These are phyloP conservation scores for Cyberlindnera misumaiensis DNA, from an alignment of 805 yeast genomes.

Conservation along the genomic window DNA sequence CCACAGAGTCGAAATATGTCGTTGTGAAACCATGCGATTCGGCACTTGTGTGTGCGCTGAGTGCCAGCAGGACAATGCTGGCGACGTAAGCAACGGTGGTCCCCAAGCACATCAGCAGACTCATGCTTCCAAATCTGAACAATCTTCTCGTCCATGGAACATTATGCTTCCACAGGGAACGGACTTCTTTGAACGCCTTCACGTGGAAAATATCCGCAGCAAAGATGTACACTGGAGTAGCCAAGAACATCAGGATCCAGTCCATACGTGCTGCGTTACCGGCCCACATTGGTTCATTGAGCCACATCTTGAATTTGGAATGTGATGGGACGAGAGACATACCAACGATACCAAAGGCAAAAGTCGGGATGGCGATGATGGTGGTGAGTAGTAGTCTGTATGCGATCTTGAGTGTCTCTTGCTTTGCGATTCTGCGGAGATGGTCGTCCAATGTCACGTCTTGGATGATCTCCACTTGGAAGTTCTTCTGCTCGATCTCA, in stretches of 20 bases:
- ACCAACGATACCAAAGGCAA: conserved; percentile 60
- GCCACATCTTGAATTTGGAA: conserved; percentile 42
- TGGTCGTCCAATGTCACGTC: conserved; percentile 59
- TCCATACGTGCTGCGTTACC: conserved; percentile 54
- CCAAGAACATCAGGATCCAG: conserved; percentile 59
- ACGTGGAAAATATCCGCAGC: conserved; percentile 68
- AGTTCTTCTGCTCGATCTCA: conserved; percentile 42
- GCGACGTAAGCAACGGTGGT: conserved; percentile 68
- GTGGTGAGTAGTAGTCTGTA: conserved; percentile 43
- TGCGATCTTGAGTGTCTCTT: conserved; percentile 41
- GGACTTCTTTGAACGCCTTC: conserved; percentile 56
- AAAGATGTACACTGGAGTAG: conserved; percentile 70
- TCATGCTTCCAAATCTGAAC: conserved; percentile 74
- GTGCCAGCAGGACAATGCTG: conserved; percentile 48
- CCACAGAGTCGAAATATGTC: conserved; percentile 74
- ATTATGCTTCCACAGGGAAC: conserved; percentile 48
- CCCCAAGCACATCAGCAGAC: conserved; percentile 62
- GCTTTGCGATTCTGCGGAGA: conserved; percentile 39
- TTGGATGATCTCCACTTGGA: conserved; percentile 47
- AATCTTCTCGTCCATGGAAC: conserved; percentile 50
- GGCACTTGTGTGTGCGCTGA: conserved; percentile 30
- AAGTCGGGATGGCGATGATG: conserved; percentile 58
- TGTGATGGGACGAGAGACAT: conserved; percentile 49
- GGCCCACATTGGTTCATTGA: conserved; percentile 54
- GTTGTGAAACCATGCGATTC: conserved; percentile 41